Base-by-base conservation (phyloP, 2,329 filamentous ascomycete species). In the Aspergillus pseudotamarii region DNA sequence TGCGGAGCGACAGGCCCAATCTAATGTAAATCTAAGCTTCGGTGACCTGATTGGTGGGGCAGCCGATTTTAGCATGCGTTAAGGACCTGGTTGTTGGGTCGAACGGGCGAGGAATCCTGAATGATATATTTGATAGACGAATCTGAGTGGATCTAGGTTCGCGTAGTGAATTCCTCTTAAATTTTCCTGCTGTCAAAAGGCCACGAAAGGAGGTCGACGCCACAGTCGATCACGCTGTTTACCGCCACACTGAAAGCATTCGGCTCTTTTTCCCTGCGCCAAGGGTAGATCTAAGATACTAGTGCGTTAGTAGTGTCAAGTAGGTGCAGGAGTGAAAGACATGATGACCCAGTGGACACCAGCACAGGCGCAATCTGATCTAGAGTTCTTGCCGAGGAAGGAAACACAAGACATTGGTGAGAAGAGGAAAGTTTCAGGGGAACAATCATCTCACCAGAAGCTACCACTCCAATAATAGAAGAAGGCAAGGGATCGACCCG, bases 21-120 rank as follows among this genome's bases (percentile, higher is more conserved):
- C 51, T 41, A 55, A 55, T 55, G 32, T 55, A 38, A 26, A 38
- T 55, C 32, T 55, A 55, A 55, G 59, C 51, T 41, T 41, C 55
- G 28, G 28, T 59, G 34, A 38, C 45, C 48, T 55, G 51, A 51
- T 59, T 63, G 43, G 63, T 62, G 63, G 60, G 62, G 58, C 53
- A 32, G 3, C 32, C 12, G 21, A 55, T 32, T 51, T 55, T 55
- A 55, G 51, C 63, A 43, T 68, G 67, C 65, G 48, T 68, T 61
- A 54, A 50, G 46, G 65, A 68, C 68, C 68, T 45, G 68, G 61
- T 67, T 57, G 61, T 58, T 67, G 67, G 68, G 64, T 65, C 64
- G 57, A 57, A 60, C 61, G 45, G 59, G 60, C 48, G 30, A 55
- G 43, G 34, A 50, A 34, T 57, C 50, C 16, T n/a, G 36, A 48